Evolutionary conservation across 805 yeast genomes (phyloP), one percentile per base, ranked within the genome.

Genomic region (Metschnikowia noctiluminum): DNA sequence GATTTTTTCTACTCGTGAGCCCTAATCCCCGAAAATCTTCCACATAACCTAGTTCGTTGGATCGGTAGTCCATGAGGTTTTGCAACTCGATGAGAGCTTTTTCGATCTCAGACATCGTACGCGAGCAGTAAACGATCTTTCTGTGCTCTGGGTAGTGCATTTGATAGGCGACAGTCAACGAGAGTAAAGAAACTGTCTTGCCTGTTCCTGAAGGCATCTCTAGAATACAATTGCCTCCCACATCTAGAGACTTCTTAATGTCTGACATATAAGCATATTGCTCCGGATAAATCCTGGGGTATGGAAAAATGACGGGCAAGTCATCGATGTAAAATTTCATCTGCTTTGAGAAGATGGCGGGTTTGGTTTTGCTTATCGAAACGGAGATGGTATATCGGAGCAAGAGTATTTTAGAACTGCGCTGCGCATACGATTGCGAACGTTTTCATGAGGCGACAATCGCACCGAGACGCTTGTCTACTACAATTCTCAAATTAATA

Each of bases 151-250:
- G 96, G 64, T 92, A 91, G 74, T 80, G 81, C 88, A 89, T 83
- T 65, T 94, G 99, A 67, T 94, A 94, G 12, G 99, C 96, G 40
- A 94, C 89, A 0, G 98, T 89, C 40, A 94, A 70, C 0, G 98
- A 89, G 30, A 94, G 73, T 63, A 94, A 75, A 0, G 98, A 90
- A 3, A 94, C 87, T 35, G 99, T 94, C 65, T 94, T 94, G 38
- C 99, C 99, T 3, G 99, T 94, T 4, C 99, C 99, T 6, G 99
- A 94, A 57, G 99, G 99, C 99, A 94, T 94, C 71, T 94, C 99
- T 62, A 94, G 68, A 46, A 94, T 90, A 68, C 97, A 87, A 63
- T 91, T 91, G 11, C 99, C 99, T 1, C 97, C 98, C 1, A 87
- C 96, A 73, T 94, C 99, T 45, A 94, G 69, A 0, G 97, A 87